These are phyloP conservation scores for Pezizomycotina sp. DNA, from an alignment of 2,329 filamentous ascomycete species.

Conservation along the genomic window DNA sequence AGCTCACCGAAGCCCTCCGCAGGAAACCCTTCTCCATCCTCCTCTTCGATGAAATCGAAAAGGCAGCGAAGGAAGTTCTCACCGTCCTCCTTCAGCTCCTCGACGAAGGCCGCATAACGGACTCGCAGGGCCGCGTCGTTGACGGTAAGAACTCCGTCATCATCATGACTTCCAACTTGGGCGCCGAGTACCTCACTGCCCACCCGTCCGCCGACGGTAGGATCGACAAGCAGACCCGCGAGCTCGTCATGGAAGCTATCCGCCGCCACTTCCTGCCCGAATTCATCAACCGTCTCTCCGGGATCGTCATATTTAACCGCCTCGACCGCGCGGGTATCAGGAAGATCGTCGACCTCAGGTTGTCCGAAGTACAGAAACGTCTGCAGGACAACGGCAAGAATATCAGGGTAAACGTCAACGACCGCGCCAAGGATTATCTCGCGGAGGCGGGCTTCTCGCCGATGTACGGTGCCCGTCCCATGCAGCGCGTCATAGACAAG, in stretches of 20 bases:
- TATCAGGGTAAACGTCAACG: slow-evolving; percentile 63
- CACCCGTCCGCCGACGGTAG: slow-evolving; percentile 50
- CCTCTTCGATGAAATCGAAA: slow-evolving; percentile 95
- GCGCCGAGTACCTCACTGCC: slow-evolving; percentile 61
- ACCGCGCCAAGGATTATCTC: slow-evolving; percentile 83
- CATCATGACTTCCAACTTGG: slow-evolving; percentile 96
- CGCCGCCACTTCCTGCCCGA: slow-evolving; percentile 95
- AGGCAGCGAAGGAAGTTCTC: slow-evolving; percentile 91
- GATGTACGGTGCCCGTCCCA: slow-evolving; percentile 78
- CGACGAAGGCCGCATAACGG: slow-evolving; percentile 96
- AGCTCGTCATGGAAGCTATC: slow-evolving; percentile 78
- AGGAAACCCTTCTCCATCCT: slow-evolving; percentile 94
- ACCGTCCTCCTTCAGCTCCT: slow-evolving; percentile 98
- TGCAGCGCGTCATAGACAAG: slow-evolving; percentile 84
- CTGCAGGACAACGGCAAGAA: slow-evolving; percentile 73
- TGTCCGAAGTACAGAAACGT: slow-evolving; percentile 78
- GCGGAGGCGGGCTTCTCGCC: slow-evolving; percentile 85
- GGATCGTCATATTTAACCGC: slow-evolving; percentile 94
- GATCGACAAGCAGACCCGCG: slow-evolving; percentile 70
- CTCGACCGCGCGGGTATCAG: slow-evolving; percentile 80
- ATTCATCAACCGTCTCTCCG: slow-evolving; percentile 95
- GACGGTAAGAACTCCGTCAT: slow-evolving; percentile 98
- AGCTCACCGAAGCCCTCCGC: slow-evolving; percentile 85
- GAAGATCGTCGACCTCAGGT: slow-evolving; percentile 82
- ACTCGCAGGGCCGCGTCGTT: slow-evolving; percentile 86